phyloP scores from a whole-genome alignment of 225 moss, liverwort and hornwort genomes.

The Ulota crispa region DNA sequence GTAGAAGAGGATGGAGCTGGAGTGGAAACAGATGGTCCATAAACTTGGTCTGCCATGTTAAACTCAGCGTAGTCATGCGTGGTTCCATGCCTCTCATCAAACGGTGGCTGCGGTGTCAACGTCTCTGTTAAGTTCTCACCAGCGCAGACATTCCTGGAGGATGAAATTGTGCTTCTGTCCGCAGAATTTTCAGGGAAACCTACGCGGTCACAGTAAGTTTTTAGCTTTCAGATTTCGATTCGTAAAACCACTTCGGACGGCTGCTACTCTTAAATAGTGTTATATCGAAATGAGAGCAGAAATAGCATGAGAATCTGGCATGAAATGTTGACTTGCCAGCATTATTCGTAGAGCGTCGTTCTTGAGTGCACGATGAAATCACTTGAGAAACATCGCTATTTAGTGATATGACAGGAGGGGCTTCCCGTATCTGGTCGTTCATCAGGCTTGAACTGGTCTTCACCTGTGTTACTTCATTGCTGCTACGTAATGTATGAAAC shows the following conservation, averaged over 20 bases:
- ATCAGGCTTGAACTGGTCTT: slow-evolving; percentile 1
- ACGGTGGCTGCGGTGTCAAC: neutral
- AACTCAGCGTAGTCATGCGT: slow-evolving; percentile 13
- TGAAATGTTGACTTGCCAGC: slow-evolving; percentile 25
- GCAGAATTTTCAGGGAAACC: slow-evolving; percentile 18
- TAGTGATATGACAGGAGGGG: slow-evolving; percentile 11
- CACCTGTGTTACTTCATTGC: slow-evolving; percentile 23
- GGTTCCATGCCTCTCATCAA: slow-evolving; percentile 18
- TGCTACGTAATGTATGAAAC: slow-evolving; percentile 18
- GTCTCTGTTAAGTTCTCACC: slow-evolving; percentile 6
- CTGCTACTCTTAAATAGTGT: neutral
- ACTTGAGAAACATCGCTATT: slow-evolving; percentile 22
- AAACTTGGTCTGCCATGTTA: slow-evolving; percentile 16
- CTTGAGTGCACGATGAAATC: slow-evolving; percentile 21
- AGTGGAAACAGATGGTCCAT: slow-evolving; percentile 23
- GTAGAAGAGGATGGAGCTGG: slow-evolving; percentile 27
- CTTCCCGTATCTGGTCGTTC: slow-evolving; percentile 1
- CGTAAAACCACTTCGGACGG: neutral
- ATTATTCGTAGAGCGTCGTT: slow-evolving; percentile 10
- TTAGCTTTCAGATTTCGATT: too few relatives aligned
- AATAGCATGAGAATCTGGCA: slow-evolving; percentile 6
- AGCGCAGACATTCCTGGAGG: slow-evolving; percentile 6
- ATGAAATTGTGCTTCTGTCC: slow-evolving; percentile 11
- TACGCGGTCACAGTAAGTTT: neutral
- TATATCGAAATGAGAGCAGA: neutral